Base-by-base conservation (phyloP, 2,329 filamentous ascomycete genomes). In the Zarea fungicola region DNA sequence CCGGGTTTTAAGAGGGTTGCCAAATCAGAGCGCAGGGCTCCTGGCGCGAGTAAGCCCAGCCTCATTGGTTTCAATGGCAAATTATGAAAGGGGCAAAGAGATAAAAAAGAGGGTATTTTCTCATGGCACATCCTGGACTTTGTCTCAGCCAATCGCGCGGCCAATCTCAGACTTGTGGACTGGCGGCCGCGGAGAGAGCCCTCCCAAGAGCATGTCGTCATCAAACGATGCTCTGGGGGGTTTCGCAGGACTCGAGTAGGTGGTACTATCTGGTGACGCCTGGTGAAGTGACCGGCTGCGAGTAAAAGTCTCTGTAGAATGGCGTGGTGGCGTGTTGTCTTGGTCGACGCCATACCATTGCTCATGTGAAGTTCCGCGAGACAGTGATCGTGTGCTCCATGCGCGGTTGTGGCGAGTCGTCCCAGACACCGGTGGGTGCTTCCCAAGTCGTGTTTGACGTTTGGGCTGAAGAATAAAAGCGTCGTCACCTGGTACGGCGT, bases 401-500 rank as follows among this genome's bases (percentile, higher is more conserved):
- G 69, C 64, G 40, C 74, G 72, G 34, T 54, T 54, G 47, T 67
- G 65, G 11, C 64, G 66, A 21, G 61, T 60, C 22, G 46, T 16
- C 1, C 11, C 34, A 13, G 61, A 57, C 32, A 60, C 58, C 1
- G 69, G 70, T 3, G 68, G 69, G 22, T 65, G 55, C 56, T 83
- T 83, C 32, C 74, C 73, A 4, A 82, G 63, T 16, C 78, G 73
- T 4, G 72, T 68, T 13, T 77, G 74, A 10, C 77, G 73, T 61
- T 74, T 81, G 1, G 75, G 67, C 10, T 70, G 66, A 7, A 74
- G 63, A 25, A 84, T 61, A 54, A 81, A 85, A 4, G 81, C 78
- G 39, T 76, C 75, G 50, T 78, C 81, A 28, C 81, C 81, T 5
- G 80, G 79, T 3, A 84, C 62, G 2, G 73, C 64, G 56, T 83